Base-by-base conservation (phyloP, 202 grass and related monocot genomes). In the Digitaria exilis region DNA sequence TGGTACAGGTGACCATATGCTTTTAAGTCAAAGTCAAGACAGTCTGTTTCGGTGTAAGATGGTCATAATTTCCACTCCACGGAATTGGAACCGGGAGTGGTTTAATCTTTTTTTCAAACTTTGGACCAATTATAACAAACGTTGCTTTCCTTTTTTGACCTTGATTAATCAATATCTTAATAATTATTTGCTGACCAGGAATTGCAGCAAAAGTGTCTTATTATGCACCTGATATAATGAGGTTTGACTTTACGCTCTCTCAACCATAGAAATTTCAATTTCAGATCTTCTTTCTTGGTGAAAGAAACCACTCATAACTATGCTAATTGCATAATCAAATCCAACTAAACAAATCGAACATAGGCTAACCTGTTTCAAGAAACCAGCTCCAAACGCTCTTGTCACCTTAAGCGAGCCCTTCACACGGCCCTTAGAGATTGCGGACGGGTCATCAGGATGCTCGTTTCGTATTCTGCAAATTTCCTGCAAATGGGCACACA, bases 381-480 rank as follows among this genome's bases (percentile, higher is more conserved):
- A 98, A 7, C 96, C 96, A 42, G 96, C 96, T 9, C 96, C 96
- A 13, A 98, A 98, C 0, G 96, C 93, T 90, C 96, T 95, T 0
- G 96, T 98, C 60, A 98, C 96, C 88, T 98, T 98, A 63, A 98
- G 75, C 17, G 96, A 98, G 14, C 96, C 93, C 78, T 98, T 98
- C 57, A 98, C 96, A 6, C 96, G 91, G 76, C 90, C 93, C 43
- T 98, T 98, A n/a, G 80, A 64, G 60, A 96, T 96, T 0, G 91
- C 93, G 6, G 80, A 46, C 28, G 91, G 54, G 44, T 98, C 96
- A 69, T 98, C 96, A 28, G 89, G 91, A 76, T 98, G 96, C 77
- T 96, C 93, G 12, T 92, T 96, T 25, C 65, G 89, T 77, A 98
- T 94, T 90, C 93, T 92, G 80, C 72, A 72, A 18, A 90, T 78